Evolutionary conservation across 2,329 filamentous ascomycete genomes (phyloP), one percentile per base, ranked within the genome.

Genomic region (Xylariaceae sp.): DNA sequence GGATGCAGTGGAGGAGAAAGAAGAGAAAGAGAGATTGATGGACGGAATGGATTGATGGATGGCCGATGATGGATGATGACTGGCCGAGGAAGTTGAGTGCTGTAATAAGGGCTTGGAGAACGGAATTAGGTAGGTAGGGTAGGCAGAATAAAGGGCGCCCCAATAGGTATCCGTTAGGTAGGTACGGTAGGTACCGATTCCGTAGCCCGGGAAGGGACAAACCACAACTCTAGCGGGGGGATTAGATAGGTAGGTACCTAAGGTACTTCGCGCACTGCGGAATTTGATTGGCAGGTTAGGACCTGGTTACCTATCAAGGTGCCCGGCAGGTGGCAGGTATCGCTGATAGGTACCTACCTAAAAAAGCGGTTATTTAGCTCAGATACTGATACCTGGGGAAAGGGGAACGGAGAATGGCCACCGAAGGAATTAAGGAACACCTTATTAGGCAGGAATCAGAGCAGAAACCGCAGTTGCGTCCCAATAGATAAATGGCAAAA

Each of bases 141-240:
- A 30, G 23, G 23, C 23, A 45, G 42, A n/a, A 51, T 35, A 35
- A 35, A 35, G 23, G 49, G 13, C 23, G 23, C 23, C 56, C 50
- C n/a, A 34, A 51, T 57, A 55, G 48, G 47, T 56, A 42, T 52
- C 59, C 51, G 61, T 34, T 44, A 59, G 53, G 56, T 15, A 47
- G 58, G 42, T 23, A 44, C 17, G 2, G 59, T 39, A 52, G 59
- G 55, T 30, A 30, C 23, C 23, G 3, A 30, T 30, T 30, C 23
- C 23, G 23, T 30, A 30, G 23, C 23, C 5, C 23, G 23, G 37
- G 37, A 13, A 42, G 37, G 37, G 37, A 42, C 37, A 13, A 42
- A 42, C 23, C 23, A 30, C 23, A 30, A 30, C 23, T 30, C 23
- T 30, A 30, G 23, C 23, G 23, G 23, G 23, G 23, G 23, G 17